phyloP scores from a whole-genome alignment of 1,284 basidiomycete genomes.

The Afroboletus lepidellus region DNA sequence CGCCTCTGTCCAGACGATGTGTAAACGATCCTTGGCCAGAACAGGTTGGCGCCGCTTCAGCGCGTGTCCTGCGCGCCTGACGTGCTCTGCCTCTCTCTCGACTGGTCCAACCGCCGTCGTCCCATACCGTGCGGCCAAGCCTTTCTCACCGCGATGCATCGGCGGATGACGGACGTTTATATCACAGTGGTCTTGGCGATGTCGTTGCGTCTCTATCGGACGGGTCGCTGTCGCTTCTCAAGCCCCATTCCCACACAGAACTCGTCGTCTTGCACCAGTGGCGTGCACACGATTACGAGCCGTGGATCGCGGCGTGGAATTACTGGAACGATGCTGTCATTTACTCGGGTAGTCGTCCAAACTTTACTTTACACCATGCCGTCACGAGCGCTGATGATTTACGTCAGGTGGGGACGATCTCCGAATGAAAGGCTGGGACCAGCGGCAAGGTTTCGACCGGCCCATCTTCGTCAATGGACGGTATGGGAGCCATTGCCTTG shows the following conservation, averaged over 20 bases:
- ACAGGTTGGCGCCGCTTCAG: constrained; percentile 44
- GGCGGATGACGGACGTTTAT: neutral
- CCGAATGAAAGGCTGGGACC: constrained; percentile 89
- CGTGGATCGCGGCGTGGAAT: constrained; percentile 93
- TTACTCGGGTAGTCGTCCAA: constrained; percentile 71
- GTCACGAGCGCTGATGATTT: constrained; percentile 1
- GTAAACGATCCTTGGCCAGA: constrained; percentile 33
- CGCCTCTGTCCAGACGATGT: neutral
- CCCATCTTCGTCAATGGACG: constrained; percentile 76
- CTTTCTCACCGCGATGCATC: constrained; percentile 1
- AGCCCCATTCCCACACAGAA: constrained; percentile 40
- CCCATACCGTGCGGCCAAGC: constrained; percentile 30
- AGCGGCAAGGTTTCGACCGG: constrained; percentile 58
- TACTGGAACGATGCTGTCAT: constrained; percentile 76
- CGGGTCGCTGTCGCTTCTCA: constrained; percentile 67
- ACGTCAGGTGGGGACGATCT: constrained; percentile 90
- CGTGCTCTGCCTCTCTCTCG: constrained; percentile 80
- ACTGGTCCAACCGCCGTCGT: constrained; percentile 75
- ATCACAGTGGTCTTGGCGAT: constrained; percentile 46
- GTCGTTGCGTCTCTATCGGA: constrained; percentile 81
- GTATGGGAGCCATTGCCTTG: constrained; percentile 38
- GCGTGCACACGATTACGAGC: constrained; percentile 91
- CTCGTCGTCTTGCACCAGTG: constrained; percentile 58
- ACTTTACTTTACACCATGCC: neutral
- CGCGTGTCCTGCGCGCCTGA: constrained; percentile 59